phyloP scores from a whole-genome alignment of 2,329 filamentous ascomycete species.

The Colletotrichum camelliae region DNA sequence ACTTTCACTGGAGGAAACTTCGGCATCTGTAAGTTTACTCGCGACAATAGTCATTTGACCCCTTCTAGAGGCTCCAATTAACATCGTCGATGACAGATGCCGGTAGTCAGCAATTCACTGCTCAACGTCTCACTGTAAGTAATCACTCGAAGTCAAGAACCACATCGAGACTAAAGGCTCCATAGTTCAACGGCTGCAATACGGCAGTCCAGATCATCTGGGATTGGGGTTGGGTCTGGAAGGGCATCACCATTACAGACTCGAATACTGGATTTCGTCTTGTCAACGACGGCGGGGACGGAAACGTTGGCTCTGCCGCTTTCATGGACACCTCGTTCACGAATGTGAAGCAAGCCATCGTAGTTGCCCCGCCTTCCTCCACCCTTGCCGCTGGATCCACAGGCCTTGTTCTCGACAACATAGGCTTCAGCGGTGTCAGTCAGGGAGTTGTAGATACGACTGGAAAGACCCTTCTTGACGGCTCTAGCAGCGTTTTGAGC shows the following conservation, averaged over 20 bases:
- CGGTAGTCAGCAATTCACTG: constrained; percentile 73
- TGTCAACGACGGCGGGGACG: background rate
- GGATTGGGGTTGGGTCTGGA: constrained; percentile 70
- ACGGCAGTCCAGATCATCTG: constrained; percentile 73
- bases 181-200: constrained; percentile 64
- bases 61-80: background rate
- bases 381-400: background rate
- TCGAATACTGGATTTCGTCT: background rate
- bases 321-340: background rate
- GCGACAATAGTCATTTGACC: background rate
- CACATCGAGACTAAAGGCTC: background rate
- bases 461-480: background rate
- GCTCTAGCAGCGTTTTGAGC: background rate
- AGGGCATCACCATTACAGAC: background rate
- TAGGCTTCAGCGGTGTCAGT: background rate
- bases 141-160: fast-evolving
- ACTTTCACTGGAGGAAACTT: constrained; percentile 58
- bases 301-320: background rate
- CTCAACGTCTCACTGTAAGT: constrained; percentile 57
- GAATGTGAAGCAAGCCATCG: background rate
- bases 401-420: background rate
- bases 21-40: constrained; percentile 23
- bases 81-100: constrained; percentile 25
- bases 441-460: background rate
- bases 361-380: background rate